Evolutionary conservation across 2,329 filamentous ascomycete genomes (phyloP), one percentile per base, ranked within the genome.

Genomic region (Nothopassalora personata): DNA sequence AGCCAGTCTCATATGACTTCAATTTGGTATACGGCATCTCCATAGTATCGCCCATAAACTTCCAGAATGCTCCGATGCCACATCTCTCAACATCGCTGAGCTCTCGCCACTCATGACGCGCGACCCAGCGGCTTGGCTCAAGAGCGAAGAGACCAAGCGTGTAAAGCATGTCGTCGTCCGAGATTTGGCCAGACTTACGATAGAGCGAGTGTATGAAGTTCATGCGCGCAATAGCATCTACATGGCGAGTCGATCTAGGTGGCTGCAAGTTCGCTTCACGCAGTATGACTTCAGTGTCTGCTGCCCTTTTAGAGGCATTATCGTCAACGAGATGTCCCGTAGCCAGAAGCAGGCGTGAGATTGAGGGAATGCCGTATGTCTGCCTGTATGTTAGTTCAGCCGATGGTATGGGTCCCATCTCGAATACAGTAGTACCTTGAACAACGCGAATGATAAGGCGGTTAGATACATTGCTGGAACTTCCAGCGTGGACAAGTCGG

Each of bases 21-120:
- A 23, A 23, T 23, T 23, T 18, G 43, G 19, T 6, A 46, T 46
- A 83, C 3, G 74, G 73, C 57, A 91, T 88, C 0, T 79, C 80
- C 83, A 91, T 87, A 54, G 83, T 82, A 65, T 90, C 85, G 13
- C 88, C 88, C 15, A 90, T 74, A 54, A 79, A 79, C 72, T 88
- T 89, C 88, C 87, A 91, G 67, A 88, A 84, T 0, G 83, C 85
- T 15, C 83, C 85, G 15, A 58, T 53, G 0, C 87, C 88, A 61
- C 86, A 88, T 9, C 77, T 71, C 72, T 92, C 89, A 73, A 91
- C 78, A 0, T 86, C 82, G 15, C 86, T 23, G 23, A 90, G 71
- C 4, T 75, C 43, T 1, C 89, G 82, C 88, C 89, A 93, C 70
- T 93, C 90, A 66, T 85, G 89, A 5, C 75, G 75, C 5, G 79